Evolutionary conservation across 495 filamentous ascomycete genomes (phyloP).

Genomic region (Neurospora tetraspora): DNA sequence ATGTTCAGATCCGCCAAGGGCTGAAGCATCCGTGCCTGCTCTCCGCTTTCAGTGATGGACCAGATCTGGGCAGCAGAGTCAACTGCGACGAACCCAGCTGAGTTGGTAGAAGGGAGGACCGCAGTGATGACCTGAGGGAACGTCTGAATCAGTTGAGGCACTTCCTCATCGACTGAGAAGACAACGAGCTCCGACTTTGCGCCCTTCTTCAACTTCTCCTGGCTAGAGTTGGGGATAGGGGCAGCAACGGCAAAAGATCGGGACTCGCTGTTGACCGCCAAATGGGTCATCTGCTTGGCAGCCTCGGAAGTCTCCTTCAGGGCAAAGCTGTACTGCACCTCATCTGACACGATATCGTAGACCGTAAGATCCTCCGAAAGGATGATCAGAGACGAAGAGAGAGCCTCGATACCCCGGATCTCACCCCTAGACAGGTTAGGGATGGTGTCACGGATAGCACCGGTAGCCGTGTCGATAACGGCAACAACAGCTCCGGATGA

Average conservation of each 20-base stretch:
- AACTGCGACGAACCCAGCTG: constrained; percentile 51
- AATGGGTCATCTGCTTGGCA: constrained; percentile 40
- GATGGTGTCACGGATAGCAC: constrained; percentile 42
- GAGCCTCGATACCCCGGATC: constrained; percentile 46
- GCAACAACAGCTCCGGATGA: constrained; percentile 41
- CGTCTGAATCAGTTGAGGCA: constrained; percentile 38
- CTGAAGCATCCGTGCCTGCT: constrained; percentile 39
- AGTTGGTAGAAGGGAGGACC: constrained; percentile 39
- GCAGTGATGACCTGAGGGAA: constrained; percentile 43
- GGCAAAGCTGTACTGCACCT: constrained; percentile 41
- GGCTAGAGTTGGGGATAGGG: constrained; percentile 21
- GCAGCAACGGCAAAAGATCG: constrained; percentile 50
- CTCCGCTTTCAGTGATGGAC: constrained; percentile 39
- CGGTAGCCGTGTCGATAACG: constrained; percentile 47
- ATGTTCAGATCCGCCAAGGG: constrained; percentile 37
- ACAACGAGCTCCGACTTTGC: constrained; percentile 42
- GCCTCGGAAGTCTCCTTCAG: constrained; percentile 20
- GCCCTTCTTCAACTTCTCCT: constrained; percentile 17
- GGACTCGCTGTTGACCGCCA: constrained; percentile 48
- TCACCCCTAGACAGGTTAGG: constrained; percentile 44
- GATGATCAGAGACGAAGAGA: constrained; percentile 51
- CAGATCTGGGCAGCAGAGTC: constrained; percentile 50
- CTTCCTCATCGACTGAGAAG: constrained; percentile 38
- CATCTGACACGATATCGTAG: constrained; percentile 56
- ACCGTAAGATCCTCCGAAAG: constrained; percentile 53